Conservation (phyloP, 2,329 filamentous ascomycete species). For the Colletotrichum euphorbiae region DNA sequence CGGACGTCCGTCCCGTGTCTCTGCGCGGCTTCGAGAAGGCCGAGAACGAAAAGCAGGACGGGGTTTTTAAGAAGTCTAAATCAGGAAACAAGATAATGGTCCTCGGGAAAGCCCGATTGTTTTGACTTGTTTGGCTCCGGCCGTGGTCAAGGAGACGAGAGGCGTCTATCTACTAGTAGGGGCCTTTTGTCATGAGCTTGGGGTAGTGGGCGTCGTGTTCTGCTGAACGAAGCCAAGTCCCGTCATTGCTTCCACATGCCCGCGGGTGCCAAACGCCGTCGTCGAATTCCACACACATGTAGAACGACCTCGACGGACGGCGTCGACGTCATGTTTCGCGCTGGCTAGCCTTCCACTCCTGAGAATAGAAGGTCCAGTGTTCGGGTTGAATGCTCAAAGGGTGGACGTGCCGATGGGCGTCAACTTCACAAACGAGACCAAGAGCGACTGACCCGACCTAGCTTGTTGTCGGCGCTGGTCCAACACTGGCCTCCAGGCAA, state of each 20-base stretch:
- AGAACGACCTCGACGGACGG: background rate
- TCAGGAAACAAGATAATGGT: background rate
- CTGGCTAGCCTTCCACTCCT: background rate
- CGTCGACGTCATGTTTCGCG: background rate
- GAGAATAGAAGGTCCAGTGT: background rate
- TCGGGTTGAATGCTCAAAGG: no score
- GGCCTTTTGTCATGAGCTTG: no score
- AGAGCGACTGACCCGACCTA: no score
- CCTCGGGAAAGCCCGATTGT: background rate
- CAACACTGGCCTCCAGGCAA: slow-evolving; percentile 56
- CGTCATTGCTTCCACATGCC: background rate
- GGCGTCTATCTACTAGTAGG: no score
- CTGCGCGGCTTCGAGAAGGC: background rate
- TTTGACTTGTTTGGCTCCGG: background rate
- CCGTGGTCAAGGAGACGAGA: background rate
- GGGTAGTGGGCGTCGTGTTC: no score
- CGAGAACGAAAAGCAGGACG: background rate
- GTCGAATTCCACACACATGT: background rate
- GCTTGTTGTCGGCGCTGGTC: slow-evolving; percentile 43
- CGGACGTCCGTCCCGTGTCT: slow-evolving; percentile 15
- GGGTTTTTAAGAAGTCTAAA: background rate
- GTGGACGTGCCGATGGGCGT: no score
- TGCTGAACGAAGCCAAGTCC: no score
- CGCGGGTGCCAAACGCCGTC: background rate
- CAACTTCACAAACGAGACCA: background rate